These are phyloP conservation scores for Russula vinacea DNA, from an alignment of 768 basidiomycete genomes.

Conservation along the genomic window DNA sequence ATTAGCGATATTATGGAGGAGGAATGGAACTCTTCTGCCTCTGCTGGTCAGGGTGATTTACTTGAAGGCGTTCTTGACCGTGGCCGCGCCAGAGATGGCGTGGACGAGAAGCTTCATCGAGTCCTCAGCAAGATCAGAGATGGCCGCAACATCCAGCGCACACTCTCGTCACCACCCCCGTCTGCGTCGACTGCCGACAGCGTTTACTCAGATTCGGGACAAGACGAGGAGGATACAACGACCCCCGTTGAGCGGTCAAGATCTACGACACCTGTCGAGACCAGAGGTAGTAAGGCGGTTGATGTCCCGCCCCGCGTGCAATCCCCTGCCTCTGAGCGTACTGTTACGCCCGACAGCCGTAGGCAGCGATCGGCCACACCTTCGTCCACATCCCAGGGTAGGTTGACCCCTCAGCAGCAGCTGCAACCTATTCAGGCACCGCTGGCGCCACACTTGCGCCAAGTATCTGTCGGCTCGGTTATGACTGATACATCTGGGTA, in stretches of 20 bases:
- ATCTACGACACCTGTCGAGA: conserved; percentile 26
- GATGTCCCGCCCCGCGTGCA: conserved; percentile 31
- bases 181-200: conserved; percentile 33
- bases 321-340: conserved; percentile 35
- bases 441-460: conserved; percentile 22
- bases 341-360: conserved; percentile 31
- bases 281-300: conserved; percentile 17
- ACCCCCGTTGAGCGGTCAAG: conserved; percentile 29
- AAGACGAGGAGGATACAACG: conserved; percentile 39
- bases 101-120: conserved; percentile 68
- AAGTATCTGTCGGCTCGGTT: conserved; percentile 21
- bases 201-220: conserved; percentile 56
- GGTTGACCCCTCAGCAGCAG: conserved; percentile 19
- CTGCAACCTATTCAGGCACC: background rate
- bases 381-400: conserved; percentile 15
- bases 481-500: conserved; percentile 30
- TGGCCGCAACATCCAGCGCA: conserved; percentile 45
- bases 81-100: conserved; percentile 47
- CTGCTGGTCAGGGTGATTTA: conserved; percentile 52
- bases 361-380: conserved; percentile 20
- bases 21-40: conserved; percentile 58
- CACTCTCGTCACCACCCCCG: conserved; percentile 28
- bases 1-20: conserved; percentile 91
- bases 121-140: conserved; percentile 74
- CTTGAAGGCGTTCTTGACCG: conserved; percentile 62